Evolutionary conservation across 495 filamentous ascomycete species (phyloP).

Genomic region (Daldinia bambusicola): DNA sequence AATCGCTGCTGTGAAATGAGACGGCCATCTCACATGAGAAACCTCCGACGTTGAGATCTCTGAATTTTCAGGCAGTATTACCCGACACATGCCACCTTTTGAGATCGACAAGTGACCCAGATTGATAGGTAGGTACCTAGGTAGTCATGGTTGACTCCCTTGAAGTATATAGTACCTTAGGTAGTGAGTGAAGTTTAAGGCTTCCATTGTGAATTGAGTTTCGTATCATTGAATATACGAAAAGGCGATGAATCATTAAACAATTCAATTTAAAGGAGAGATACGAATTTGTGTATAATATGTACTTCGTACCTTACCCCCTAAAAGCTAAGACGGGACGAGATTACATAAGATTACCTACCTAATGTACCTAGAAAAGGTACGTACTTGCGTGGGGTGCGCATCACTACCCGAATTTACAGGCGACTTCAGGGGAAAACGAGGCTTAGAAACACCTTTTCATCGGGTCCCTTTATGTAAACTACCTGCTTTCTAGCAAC

Average conservation of each 20-base stretch:
- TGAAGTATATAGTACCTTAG: neutral
- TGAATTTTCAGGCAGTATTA: neutral
- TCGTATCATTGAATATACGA: neutral
- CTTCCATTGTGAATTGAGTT: neutral
- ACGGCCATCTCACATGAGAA: neutral
- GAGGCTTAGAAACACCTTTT: neutral
- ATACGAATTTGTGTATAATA: neutral
- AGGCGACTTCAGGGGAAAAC: conserved; percentile 2
- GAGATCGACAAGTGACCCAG: neutral
- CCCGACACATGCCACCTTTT: neutral
- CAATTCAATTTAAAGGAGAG: neutral
- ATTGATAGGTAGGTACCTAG: too few species aligned
- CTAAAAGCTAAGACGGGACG: too few species aligned
- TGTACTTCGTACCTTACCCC: too few species aligned
- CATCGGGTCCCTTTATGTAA: too few species aligned
- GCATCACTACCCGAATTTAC: conserved; percentile 7
- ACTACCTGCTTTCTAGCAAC: neutral
- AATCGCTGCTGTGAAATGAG: conserved; percentile 1
- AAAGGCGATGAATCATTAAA: conserved; percentile 3
- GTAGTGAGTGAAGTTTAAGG: neutral
- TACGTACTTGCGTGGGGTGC: conserved; percentile 5
- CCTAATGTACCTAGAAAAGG: too few species aligned
- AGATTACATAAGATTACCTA: conserved; percentile 1
- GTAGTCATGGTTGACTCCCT: neutral
- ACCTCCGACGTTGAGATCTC: neutral